Evolutionary conservation across 768 basidiomycete species (phyloP).

Genomic region (Polyporus arcularius): DNA sequence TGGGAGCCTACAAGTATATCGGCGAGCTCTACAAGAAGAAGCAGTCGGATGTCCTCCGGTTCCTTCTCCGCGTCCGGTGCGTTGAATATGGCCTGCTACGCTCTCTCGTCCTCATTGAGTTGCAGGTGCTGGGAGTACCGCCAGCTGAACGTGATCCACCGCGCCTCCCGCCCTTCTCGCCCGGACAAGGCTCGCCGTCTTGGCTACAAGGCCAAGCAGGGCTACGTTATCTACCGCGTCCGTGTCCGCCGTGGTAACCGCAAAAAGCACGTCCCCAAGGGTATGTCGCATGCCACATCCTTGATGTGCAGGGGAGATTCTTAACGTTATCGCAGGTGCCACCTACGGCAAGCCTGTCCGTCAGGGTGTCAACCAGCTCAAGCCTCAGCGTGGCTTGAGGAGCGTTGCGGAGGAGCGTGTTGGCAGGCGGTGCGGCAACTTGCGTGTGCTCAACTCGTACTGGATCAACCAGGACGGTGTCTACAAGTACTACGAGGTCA

Average conservation of each 20-base stretch:
- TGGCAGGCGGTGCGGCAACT: conserved; percentile 92
- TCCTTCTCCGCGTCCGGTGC: conserved; percentile 94
- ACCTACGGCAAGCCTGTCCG: conserved; percentile 99
- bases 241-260: conserved; percentile 98
- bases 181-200: conserved; percentile 99
- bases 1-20: conserved; percentile 97
- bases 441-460: conserved; percentile 97
- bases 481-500: conserved; percentile 99
- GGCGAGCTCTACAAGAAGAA: conserved; percentile 98
- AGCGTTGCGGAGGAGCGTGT: conserved; percentile 98
- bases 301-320: neutral
- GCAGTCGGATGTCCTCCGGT: conserved; percentile 95
- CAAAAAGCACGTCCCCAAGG: conserved; percentile 98
- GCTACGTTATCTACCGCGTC: conserved; percentile 96
- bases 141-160: conserved; percentile 97
- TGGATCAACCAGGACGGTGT: conserved; percentile 99
- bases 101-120: neutral
- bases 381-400: conserved; percentile 92
- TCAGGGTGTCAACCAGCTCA: conserved; percentile 99
- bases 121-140: conserved; percentile 97
- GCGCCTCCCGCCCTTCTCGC: conserved; percentile 95
- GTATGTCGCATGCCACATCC: conserved; percentile 41
- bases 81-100: conserved; percentile 26
- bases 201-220: conserved; percentile 99
- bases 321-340: conserved; percentile 59